phyloP scores from a whole-genome alignment of 352 stramenopile species.

The Phytophthora sojae region DNA sequence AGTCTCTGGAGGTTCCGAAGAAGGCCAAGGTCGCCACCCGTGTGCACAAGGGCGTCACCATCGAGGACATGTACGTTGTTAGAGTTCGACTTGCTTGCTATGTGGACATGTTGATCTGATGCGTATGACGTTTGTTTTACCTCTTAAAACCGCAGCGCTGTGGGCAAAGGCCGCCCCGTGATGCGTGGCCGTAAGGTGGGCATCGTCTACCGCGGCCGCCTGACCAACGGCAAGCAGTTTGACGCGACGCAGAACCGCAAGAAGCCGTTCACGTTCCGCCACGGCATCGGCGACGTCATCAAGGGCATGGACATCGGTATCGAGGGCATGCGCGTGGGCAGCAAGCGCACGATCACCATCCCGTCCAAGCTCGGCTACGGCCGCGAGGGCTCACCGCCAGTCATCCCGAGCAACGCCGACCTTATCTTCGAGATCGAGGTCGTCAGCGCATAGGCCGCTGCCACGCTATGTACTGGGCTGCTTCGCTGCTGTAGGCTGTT shows the following conservation, averaged over 20 bases:
- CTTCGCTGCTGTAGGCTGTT: not conserved
- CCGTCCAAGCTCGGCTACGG: conserved; percentile 96
- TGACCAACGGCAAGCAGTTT: conserved; percentile 89
- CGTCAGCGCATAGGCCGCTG: conserved; percentile 54
- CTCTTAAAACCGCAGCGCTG: conserved; percentile 43
- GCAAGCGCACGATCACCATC: conserved; percentile 95
- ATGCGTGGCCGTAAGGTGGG: conserved; percentile 75
- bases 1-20: conserved; percentile 76
- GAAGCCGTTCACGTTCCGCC: conserved; percentile 85
- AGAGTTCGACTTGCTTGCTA: not conserved
- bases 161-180: conserved; percentile 75
- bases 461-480: not conserved
- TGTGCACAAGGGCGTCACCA: conserved; percentile 81
- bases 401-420: conserved; percentile 93
- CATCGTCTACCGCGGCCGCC: conserved; percentile 83
- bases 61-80: conserved; percentile 74
- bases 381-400: conserved; percentile 70
- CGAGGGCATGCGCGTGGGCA: conserved; percentile 84
- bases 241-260: conserved; percentile 85
- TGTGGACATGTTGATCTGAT: conserved; percentile 14
- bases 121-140: conserved; percentile 6
- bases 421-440: conserved; percentile 96
- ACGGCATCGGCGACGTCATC: conserved; percentile 92
- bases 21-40: conserved; percentile 72
- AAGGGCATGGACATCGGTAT: conserved; percentile 97